A percentile compares a stretch with the other conserved stretches of the same genome.
Evolutionary conservation across 352 stramenopile species (phyloP).

Genomic region (Globisporangium perplexum): DNA sequence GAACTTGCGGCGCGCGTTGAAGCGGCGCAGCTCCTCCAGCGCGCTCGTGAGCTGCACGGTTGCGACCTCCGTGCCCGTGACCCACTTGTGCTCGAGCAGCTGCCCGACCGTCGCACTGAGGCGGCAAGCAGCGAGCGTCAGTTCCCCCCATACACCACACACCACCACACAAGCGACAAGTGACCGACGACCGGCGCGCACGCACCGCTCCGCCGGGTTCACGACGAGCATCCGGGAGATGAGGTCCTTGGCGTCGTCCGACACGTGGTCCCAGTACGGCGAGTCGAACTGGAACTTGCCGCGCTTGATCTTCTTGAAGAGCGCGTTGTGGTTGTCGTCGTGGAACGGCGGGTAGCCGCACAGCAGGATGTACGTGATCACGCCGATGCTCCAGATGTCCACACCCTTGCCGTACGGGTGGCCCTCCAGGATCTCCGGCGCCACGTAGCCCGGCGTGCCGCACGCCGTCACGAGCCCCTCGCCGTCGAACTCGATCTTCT

Average conservation of each 20-base stretch:
- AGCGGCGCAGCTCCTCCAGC: conserved; percentile 89
- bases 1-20: conserved; percentile 94
- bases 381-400: conserved; percentile 89
- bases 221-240: conserved; percentile 91
- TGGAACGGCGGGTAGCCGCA: conserved; percentile 88
- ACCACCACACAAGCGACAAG: not conserved
- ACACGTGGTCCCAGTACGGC: conserved; percentile 94
- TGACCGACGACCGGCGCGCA: not conserved
- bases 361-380: conserved; percentile 85
- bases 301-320: conserved; percentile 94
- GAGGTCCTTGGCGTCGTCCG: conserved; percentile 92
- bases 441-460: conserved; percentile 79
- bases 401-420: conserved; percentile 77
- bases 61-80: conserved; percentile 74
- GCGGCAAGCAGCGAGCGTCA: conserved; percentile 4
- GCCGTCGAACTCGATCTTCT: conserved; percentile 74
- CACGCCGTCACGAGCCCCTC: conserved; percentile 73
- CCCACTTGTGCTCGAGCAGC: conserved; percentile 89
- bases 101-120: conserved; percentile 74
- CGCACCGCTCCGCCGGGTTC: conserved; percentile 83
- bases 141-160: not conserved
- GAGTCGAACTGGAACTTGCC: conserved; percentile 94
- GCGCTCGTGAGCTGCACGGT: conserved; percentile 90
- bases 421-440: conserved; percentile 77
- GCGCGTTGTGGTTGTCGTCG: conserved; percentile 90